phyloP scores from a whole-genome alignment of 2,329 filamentous ascomycete genomes.

The Coniella lustricola region DNA sequence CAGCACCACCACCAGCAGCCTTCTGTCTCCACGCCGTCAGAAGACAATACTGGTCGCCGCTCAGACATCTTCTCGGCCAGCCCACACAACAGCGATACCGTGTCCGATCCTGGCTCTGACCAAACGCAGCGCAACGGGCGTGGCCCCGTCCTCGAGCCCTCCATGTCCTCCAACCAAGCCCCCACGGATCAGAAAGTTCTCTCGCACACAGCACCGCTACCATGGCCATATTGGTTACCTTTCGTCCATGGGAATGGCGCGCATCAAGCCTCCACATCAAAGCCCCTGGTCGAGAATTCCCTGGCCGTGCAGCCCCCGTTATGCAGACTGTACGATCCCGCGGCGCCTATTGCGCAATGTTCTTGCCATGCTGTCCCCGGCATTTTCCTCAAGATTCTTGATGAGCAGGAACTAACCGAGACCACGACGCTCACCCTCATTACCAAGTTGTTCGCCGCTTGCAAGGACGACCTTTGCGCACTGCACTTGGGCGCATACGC shows the following conservation, averaged over 20 bases:
- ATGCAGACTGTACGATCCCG: constrained; percentile 13
- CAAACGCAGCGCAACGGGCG: background rate
- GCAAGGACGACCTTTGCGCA: constrained; percentile 9
- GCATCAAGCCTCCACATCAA: background rate
- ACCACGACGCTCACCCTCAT: background rate
- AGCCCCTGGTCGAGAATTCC: background rate
- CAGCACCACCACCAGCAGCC: too few species aligned
- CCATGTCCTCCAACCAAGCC: background rate
- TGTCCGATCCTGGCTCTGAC: constrained; percentile 12
- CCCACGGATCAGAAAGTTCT: background rate
- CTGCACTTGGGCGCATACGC: constrained; percentile 12
- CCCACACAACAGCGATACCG: constrained; percentile 11
- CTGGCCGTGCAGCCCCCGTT: background rate
- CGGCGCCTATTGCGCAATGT: constrained; percentile 8
- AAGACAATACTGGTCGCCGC: constrained; percentile 9
- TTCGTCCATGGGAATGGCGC: background rate
- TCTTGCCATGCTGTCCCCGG: constrained; percentile 8
- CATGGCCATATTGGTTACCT: background rate
- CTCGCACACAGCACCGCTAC: background rate
- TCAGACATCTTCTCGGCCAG: constrained; percentile 12
- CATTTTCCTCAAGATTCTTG: constrained; percentile 7
- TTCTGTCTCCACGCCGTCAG: constrained; percentile 12
- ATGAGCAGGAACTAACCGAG: background rate
- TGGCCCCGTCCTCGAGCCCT: background rate
- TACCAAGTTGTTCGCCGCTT: constrained; percentile 10